phyloP scores from a whole-genome alignment of 768 basidiomycete genomes.

The Pulveroboletus sp. region DNA sequence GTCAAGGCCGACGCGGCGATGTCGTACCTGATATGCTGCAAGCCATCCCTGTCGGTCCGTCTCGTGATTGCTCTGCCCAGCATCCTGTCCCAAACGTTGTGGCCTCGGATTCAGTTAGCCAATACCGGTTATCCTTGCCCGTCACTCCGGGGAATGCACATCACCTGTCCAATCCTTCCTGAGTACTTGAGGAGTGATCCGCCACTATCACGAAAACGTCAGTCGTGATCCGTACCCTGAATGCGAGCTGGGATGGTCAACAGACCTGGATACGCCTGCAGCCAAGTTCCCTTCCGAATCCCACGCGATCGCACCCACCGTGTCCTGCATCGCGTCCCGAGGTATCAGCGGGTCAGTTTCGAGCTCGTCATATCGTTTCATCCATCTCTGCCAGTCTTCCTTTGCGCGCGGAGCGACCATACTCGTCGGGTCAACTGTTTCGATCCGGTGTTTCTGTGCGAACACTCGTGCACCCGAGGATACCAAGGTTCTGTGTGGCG shows the following conservation, averaged over 20 bases:
- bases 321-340: constrained; percentile 56
- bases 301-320: constrained; percentile 73
- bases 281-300: constrained; percentile 43
- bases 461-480: constrained; percentile 57
- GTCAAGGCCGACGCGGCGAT: not conserved
- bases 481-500: constrained; percentile 48
- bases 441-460: constrained; percentile 33
- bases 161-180: constrained; percentile 73
- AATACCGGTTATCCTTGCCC: not conserved
- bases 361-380: constrained; percentile 31
- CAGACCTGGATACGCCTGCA: constrained; percentile 73
- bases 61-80: constrained; percentile 49
- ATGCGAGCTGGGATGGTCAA: not conserved
- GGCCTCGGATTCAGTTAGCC: constrained; percentile 40
- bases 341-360: not conserved
- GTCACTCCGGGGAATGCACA: not conserved
- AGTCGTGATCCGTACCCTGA: not conserved
- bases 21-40: constrained; percentile 60
- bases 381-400: constrained; percentile 62
- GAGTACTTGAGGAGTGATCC: constrained; percentile 73
- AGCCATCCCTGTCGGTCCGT: constrained; percentile 39
- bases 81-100: constrained; percentile 72
- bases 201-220: constrained; percentile 43
- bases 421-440: constrained; percentile 37
- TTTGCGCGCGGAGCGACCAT: constrained; percentile 48